Evolutionary conservation across 2,329 filamentous ascomycete species (phyloP).

Genomic region (Fusarium sp.): DNA sequence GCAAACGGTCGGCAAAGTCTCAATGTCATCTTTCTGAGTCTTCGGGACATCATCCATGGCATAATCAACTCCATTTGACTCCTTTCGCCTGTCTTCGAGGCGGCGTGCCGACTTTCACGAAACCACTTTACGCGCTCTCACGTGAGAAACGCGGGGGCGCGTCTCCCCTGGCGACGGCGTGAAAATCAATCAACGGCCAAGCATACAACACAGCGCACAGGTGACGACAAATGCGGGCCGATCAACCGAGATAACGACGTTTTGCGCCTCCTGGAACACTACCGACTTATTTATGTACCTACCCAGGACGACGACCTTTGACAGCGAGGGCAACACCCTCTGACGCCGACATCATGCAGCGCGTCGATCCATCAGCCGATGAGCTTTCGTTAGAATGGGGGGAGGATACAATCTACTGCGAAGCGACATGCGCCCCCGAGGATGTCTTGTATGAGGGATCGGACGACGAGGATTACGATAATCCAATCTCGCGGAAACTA

Average conservation of each 20-base stretch:
- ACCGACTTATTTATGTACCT: conserved; percentile 1
- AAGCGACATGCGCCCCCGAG: conserved; percentile 53
- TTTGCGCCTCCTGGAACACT: background rate
- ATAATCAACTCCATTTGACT: background rate
- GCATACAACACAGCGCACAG: background rate
- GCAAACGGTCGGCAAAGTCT: background rate
- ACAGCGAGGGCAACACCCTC: conserved; percentile 25
- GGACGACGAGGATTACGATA: conserved; percentile 66
- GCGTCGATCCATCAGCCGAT: conserved; percentile 16
- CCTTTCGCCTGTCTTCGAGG: background rate
- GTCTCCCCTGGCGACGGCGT: conserved; percentile 33
- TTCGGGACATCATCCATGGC: background rate
- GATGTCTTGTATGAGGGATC: conserved; percentile 68
- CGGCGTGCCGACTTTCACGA: background rate
- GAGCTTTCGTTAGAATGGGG: conserved; percentile 37
- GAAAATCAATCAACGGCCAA: conserved; percentile 32
- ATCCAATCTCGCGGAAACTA: conserved; percentile 57
- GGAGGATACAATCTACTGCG: conserved; percentile 59
- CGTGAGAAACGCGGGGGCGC: conserved; percentile 50
- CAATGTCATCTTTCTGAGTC: background rate
- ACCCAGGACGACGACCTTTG: conserved; percentile 5
- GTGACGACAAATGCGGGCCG: conserved; percentile 22
- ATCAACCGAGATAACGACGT: conserved; percentile 5
- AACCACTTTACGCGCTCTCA: conserved; percentile 51
- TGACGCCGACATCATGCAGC: conserved; percentile 28